Evolutionary conservation across 2,329 filamentous ascomycete genomes (phyloP), one percentile per base, ranked within the genome.

Genomic region (Paracorniculantispora psalliotae): DNA sequence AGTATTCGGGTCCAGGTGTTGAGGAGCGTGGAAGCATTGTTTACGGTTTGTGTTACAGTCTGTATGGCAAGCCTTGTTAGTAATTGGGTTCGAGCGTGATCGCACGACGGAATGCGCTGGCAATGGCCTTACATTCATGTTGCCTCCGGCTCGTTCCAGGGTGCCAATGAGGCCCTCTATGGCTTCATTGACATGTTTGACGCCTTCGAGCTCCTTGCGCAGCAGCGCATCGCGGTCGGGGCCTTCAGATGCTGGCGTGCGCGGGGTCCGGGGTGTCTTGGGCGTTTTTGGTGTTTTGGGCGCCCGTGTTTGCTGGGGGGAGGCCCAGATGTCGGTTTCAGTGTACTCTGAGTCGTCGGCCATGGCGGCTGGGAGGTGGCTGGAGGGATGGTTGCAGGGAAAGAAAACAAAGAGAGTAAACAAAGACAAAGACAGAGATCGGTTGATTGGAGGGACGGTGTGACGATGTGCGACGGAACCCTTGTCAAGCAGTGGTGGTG

Each of bases 1-100:
- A 99, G 83, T 64, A 99, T 97, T 55, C 92, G 87, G 9, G 92
- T 96, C 93, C 93, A 99, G 17, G 92, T 96, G 67, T 96, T 92
- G 33, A 99, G 85, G 15, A 99, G 83, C 1, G 89, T 90, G 15
- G 92, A 96, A 3, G 94, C 92, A 58, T 92, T 93, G 64, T 83
- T 83, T 44, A 97, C 92, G 3, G 94, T 97, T 62, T 83, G 83
- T 57, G 89, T 89, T 37, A 97, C 92, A 25, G 89, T 96, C 89
- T 65, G 49, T 50, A 41, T 41, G 21, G 58, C 65, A 28, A 60
- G 66, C 49, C 53, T 61, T 50, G 41, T 53, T 17, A 57, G 37
- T 23, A 57, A 47, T n/a, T 46, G 43, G 58, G 26, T 25, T 35
- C 8, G 43, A 13, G 7, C 43, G 39, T 10, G 23, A 26, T 28